Base-by-base conservation (phyloP, 129 eudicot species). In the Chrysanthemum seticuspe region DNA sequence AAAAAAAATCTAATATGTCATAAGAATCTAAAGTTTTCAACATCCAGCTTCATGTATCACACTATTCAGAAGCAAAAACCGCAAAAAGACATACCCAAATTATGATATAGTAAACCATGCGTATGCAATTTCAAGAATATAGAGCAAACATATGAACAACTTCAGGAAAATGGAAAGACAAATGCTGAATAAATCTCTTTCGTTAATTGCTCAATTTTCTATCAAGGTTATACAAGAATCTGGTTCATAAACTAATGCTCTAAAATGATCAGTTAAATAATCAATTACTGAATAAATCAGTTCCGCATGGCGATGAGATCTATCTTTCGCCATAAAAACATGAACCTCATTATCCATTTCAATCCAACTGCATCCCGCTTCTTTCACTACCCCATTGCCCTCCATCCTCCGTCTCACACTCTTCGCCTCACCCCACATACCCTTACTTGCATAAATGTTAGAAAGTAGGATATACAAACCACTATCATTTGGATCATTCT, bases 361-460 rank as follows among this genome's bases (percentile, higher is more conserved):
- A 12, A 87, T 78, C 96, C 92, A 86, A 71, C 92, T 89, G 62
- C 85, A 74, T 13, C 96, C 96, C 3, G 85, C 78, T 74, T 89
- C 92, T 69, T 89, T 89, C 67, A 81, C 83, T 78, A 84, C 90
- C 73, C 76, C 76, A 62, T 74, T 80, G 23, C 57, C 62, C 6
- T 86, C 86, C 96, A 89, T 89, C 63, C 54, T 78, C 76, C 76
- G 76, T 76, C 96, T 80, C 65, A 84, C 81, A 66, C 76, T 79
- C 80, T 86, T 82, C 14, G 84, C 90, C 72, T 80, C 88, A 58
- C 66, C 40, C 96, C 96, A 89, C 89, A 80, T 79, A 51, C 85
- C 83, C 76, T 78, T 80, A 25, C 81, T 40, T 6, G 96, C 96
- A 68, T 13, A 82, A 10, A 89, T 84, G 65, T 89, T 89, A 3